Conservation (phyloP, 257 asterid species). For the Jaltomata sinuosa region DNA sequence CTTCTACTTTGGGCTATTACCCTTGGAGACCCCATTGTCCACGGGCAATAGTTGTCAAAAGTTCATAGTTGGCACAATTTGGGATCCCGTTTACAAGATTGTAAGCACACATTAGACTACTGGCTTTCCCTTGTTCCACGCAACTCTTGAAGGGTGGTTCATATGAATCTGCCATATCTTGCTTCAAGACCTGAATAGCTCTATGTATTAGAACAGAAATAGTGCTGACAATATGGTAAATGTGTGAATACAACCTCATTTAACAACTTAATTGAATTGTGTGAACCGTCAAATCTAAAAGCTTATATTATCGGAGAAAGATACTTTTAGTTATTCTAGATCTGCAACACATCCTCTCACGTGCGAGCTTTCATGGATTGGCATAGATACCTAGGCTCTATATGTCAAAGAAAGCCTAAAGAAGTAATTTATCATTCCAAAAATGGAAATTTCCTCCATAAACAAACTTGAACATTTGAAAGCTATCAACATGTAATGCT, state of each 20-base stretch:
- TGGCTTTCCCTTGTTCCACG: constrained; percentile 48
- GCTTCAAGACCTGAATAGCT: constrained; percentile 39
- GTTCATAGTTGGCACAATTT: constrained; percentile 43
- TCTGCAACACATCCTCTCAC: neutral
- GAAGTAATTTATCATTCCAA: neutral
- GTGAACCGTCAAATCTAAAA: neutral
- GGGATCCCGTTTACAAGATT: constrained; percentile 69
- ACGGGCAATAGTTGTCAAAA: constrained; percentile 47
- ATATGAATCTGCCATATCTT: constrained; percentile 65
- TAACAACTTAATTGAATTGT: neutral
- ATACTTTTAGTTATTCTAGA: neutral
- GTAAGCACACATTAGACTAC: constrained; percentile 64
- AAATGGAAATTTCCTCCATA: neutral
- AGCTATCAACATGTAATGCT: neutral
- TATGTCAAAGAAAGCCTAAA: neutral
- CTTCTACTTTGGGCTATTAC: constrained; percentile 10
- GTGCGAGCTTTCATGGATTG: neutral
- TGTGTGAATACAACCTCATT: neutral
- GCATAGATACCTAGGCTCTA: too few relatives aligned
- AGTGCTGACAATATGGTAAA: neutral
- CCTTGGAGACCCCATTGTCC: constrained; percentile 65
- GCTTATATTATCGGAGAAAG: neutral
- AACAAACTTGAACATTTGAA: neutral
- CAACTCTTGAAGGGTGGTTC: constrained; percentile 72
- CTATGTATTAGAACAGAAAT: neutral